Evolutionary conservation across 768 basidiomycete genomes (phyloP), one percentile per base, ranked within the genome.

Genomic region (Macrolepiota dolichaula): DNA sequence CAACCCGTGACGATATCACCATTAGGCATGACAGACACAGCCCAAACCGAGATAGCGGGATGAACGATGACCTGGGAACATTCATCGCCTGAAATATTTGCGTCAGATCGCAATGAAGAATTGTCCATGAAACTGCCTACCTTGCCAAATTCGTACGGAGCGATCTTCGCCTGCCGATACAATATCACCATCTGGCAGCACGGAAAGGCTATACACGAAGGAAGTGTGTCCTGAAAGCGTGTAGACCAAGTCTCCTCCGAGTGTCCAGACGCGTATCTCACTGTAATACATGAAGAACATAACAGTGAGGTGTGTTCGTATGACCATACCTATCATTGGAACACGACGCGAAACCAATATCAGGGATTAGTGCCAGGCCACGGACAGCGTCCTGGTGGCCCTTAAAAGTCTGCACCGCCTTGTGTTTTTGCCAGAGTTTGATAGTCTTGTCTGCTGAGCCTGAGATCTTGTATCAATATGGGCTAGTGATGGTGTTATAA

Each of bases 21-120:
- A 63, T 94, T 94, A 0, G 92, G 88, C 81, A 94, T 87, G 5
- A 87, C 81, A 0, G 92, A 87, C 15, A 96, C 92, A 2, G 91
- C 77, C 97, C 97, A 99, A 1, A 99, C 92, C n/a, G 96, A 98
- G 59, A 96, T 92, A 7, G 94, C 94, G 6, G 97, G 95, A 69
- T 97, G 94, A 10, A 92, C 84, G 62, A 99, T 86, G 10, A 89
- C 91, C 73, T 99, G 96, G 5, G 83, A 73, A 65, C 92, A 92
- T 72, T 94, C 92, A 13, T 92, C 95, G 65, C 94, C 96, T 65
- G 35, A 35, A 57, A 38, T 44, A 11, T 22, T 44, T 36, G 61
- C 17, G 35, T 27, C 47, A 17, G 10, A 44, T n/a, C 19, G 42
- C 9, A 44, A n/a, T 6, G 19, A 24, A 27, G 40, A 42, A 4